Evolutionary conservation across 2,329 filamentous ascomycete species (phyloP).

Genomic region (Triangularia setosa): DNA sequence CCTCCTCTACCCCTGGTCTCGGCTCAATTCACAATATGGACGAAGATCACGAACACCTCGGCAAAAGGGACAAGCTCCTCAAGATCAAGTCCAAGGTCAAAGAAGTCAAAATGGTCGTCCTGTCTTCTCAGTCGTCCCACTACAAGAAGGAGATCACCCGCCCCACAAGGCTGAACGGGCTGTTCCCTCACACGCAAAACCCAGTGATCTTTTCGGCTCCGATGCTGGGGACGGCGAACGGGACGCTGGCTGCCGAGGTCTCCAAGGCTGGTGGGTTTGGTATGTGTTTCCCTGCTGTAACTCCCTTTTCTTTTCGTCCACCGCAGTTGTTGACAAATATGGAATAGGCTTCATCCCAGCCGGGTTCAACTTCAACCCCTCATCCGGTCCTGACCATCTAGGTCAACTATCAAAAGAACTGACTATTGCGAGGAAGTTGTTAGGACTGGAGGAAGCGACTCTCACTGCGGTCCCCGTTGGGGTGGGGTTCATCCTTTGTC

Average conservation of each 20-base stretch:
- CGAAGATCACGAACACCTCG: background rate
- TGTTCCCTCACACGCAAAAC: constrained; percentile 35
- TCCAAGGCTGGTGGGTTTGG: constrained; percentile 40
- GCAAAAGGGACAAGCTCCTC: background rate
- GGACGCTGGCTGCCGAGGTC: constrained; percentile 38
- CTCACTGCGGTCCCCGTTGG: constrained; percentile 46
- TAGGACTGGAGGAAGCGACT: constrained; percentile 25
- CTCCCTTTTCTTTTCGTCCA: background rate
- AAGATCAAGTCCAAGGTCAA: background rate
- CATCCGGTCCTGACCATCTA: constrained; percentile 26
- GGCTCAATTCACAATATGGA: background rate
- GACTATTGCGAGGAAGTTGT: constrained; percentile 23
- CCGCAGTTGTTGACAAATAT: no score
- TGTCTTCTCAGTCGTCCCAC: background rate
- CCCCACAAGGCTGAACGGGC: constrained; percentile 16
- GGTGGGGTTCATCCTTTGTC: constrained; percentile 60
- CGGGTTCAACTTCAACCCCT: constrained; percentile 32
- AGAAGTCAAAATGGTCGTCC: background rate
- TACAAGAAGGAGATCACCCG: background rate
- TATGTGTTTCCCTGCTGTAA: constrained; percentile 22
- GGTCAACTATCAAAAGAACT: constrained; percentile 33
- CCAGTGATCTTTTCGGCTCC: constrained; percentile 41
- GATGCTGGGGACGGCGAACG: constrained; percentile 37
- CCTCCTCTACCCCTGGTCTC: background rate
- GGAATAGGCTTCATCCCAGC: constrained; percentile 32